A percentile compares a stretch with the other conserved stretches of the same genome.
phyloP scores from a whole-genome alignment of 1,284 basidiomycete genomes.

The Singerocomus inundabilis region DNA sequence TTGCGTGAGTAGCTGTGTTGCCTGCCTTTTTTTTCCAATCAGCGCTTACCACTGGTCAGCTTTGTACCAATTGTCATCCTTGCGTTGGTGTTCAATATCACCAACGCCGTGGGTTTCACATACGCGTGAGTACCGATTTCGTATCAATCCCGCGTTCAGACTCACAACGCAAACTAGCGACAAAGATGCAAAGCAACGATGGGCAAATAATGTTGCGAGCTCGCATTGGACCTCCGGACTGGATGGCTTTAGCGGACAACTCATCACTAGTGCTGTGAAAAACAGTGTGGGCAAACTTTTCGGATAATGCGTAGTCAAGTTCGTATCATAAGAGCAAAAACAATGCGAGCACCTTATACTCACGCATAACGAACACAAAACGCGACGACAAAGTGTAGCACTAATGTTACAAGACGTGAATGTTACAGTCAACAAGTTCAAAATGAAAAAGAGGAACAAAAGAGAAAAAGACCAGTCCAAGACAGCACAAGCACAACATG shows the following conservation, averaged over 20 bases:
- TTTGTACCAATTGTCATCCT: slow-evolving; percentile 87
- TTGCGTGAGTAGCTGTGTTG: slow-evolving; percentile 57
- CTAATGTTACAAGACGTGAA: slow-evolving; percentile 33
- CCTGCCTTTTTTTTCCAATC: slow-evolving; percentile 7
- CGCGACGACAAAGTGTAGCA: slow-evolving; percentile 18
- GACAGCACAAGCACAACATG: slow-evolving; percentile 20
- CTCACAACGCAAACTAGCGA: slow-evolving; percentile 52
- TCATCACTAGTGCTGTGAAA: slow-evolving; percentile 77
- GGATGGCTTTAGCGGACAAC: slow-evolving; percentile 75
- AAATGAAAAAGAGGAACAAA: neutral
- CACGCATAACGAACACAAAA: slow-evolving; percentile 6
- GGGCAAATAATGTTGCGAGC: slow-evolving; percentile 68
- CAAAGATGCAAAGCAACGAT: slow-evolving; percentile 82
- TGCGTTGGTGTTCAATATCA: slow-evolving; percentile 88
- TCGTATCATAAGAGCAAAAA: slow-evolving; percentile 7
- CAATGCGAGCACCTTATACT: slow-evolving; percentile 10
- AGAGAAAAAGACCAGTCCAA: slow-evolving; percentile 21
- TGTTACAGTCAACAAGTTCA: slow-evolving; percentile 20
- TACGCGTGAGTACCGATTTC: slow-evolving; percentile 63
- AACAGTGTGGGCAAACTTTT: slow-evolving; percentile 80
- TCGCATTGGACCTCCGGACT: slow-evolving; percentile 64
- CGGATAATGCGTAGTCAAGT: slow-evolving; percentile 28
- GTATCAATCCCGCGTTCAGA: slow-evolving; percentile 4
- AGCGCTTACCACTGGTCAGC: slow-evolving; percentile 37
- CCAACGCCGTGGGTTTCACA: slow-evolving; percentile 90